Base-by-base conservation (phyloP, 352 stramenopile genomes). In the Pythium plurisporium region DNA sequence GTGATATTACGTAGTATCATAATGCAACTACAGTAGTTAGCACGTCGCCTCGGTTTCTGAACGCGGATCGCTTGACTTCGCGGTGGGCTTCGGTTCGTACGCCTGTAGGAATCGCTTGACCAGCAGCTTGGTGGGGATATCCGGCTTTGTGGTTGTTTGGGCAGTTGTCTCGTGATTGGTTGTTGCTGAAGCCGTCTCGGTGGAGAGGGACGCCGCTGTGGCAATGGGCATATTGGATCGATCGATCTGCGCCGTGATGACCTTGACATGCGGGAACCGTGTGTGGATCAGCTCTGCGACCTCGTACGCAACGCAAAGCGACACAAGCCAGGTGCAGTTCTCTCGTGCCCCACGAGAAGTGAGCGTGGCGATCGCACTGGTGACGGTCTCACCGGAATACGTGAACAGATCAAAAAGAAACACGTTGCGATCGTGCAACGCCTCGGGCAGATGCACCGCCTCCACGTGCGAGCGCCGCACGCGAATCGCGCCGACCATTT, bases 381-480 rank as follows among this genome's bases (percentile, higher is more conserved):
- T 52, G 27, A 83, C 55, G 5, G 65, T 59, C 2, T 79, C 56
- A 0, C 62, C 43, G 0, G 64, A 73, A 8, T 65, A 62, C 9
- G 74, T 62, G 2, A 71, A 68, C 12, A 79, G 46, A n/a, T 81
- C 76, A 40, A 84, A 63, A 10, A 86, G 42, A 22, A 86, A 79
- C 2, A 86, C 73, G 25, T 82, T 82, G 62, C 81, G 76, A 57
- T 74, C 74, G 55, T 76, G 70, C 25, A 86, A 67, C 42, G 62
- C 74, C 38, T 62, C 22, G 4, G 44, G 57, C 49, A 78, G 40
- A 7, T 51, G 29, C 46, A 38, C 22, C 45, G 69, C 26, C 37
- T 19, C 11, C 4, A 60, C 2, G 29, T 22, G 26, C 33, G 33
- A n/a, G 47, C 19, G 3, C 37, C 2, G 5, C 43, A 42, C 31